phyloP scores from a whole-genome alignment of 371 early-diverging fungal genomes.

The Mucor piriformis region DNA sequence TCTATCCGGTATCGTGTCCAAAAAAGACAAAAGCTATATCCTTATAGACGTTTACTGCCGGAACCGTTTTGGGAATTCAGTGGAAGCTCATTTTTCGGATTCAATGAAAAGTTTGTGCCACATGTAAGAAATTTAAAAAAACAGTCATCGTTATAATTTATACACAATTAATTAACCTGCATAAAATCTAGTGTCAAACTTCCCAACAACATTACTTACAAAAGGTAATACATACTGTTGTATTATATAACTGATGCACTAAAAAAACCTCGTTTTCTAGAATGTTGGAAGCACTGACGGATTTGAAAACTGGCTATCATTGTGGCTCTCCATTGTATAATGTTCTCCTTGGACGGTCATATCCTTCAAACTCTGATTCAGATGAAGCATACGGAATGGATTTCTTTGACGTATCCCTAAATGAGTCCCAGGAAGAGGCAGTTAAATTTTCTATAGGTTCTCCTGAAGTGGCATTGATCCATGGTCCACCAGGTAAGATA shows the following conservation, averaged over 20 bases:
- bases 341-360: not conserved
- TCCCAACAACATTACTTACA: not conserved
- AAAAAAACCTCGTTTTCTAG: not conserved
- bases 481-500: conserved; percentile 77
- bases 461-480: conserved; percentile 73
- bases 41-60: too few relatives aligned
- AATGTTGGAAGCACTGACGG: not conserved
- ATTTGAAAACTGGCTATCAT: not conserved
- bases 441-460: conserved; percentile 66
- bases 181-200: not conserved
- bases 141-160: too few relatives aligned
- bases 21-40: too few relatives aligned
- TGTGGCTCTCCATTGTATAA: not conserved
- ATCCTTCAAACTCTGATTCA: not conserved
- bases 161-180: not conserved
- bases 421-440: conserved; percentile 74
- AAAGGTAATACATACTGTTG: not conserved
- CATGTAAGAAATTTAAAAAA: too few relatives aligned
- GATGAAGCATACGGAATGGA: conserved; percentile 13
- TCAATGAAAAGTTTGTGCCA: too few relatives aligned
- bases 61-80: too few relatives aligned
- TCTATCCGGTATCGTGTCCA: not conserved
- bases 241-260: not conserved
- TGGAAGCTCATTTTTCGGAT: too few relatives aligned
- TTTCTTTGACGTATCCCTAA: conserved; percentile 65